Conservation (phyloP, 768 basidiomycete species). For the Piloderma croceum region DNA sequence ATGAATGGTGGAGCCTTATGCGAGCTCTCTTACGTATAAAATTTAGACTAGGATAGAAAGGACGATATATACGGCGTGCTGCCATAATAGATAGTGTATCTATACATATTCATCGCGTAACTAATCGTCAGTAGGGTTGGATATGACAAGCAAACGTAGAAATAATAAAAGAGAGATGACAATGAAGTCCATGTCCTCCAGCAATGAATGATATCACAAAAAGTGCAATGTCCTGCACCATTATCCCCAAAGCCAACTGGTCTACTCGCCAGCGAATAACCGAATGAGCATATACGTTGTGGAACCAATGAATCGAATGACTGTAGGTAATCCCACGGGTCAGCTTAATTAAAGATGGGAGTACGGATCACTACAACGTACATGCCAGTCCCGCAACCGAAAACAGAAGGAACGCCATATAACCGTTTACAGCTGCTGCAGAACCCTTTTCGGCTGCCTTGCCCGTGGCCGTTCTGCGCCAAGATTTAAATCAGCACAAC, state of each 20-base stretch:
- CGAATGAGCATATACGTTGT: slow-evolving; percentile 80
- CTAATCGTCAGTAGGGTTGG: not conserved
- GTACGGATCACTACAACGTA: slow-evolving; percentile 37
- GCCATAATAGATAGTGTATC: not conserved
- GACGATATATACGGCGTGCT: no score
- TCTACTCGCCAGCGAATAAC: slow-evolving; percentile 82
- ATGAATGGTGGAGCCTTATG: no score
- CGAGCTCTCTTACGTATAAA: no score
- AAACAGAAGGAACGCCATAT: slow-evolving; percentile 85
- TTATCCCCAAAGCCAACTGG: slow-evolving; percentile 1
- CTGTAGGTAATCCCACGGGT: slow-evolving; percentile 32
- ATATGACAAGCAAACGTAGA: not conserved
- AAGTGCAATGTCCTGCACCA: not conserved
- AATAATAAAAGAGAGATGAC: not conserved
- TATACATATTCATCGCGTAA: not conserved
- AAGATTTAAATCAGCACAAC: slow-evolving; percentile 3
- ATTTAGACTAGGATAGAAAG: no score
- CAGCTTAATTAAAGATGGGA: slow-evolving; percentile 1
- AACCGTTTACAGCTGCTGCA: slow-evolving; percentile 63
- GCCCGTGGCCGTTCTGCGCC: slow-evolving; percentile 40
- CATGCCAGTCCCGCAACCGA: slow-evolving; percentile 85
- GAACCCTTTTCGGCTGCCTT: slow-evolving; percentile 45
- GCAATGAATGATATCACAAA: not conserved
- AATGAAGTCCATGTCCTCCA: not conserved
- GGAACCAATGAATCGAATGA: slow-evolving; percentile 80